Evolutionary conservation across 1,284 basidiomycete species (phyloP), one percentile per base, ranked within the genome.

Genomic region (Chondrostereum purpureum): DNA sequence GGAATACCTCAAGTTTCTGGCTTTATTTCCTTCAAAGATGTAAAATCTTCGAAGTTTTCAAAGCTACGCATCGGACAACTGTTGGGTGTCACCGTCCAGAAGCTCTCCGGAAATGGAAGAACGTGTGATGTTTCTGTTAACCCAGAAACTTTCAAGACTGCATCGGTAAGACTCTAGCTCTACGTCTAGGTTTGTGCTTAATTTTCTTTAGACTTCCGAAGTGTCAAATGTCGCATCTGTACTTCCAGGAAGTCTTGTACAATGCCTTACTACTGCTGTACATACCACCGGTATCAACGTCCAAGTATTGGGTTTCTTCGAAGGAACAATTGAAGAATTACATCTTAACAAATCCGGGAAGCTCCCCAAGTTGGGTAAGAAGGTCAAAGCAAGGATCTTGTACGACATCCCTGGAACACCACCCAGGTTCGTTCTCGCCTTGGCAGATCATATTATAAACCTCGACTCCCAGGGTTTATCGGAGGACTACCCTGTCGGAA

Each of bases 261-360:
- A 87, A 60, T 83, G 78, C 13, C 73, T 97, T 22, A 74, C 99
- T 48, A 97, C 92, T 2, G 80, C 83, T 5, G 75, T 88, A n/a
- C 71, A 83, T 31, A 73, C 85, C 13, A 74, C 72, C 16, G 96
- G 97, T 18, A 69, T 99, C 43, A 90, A 90, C 58, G 72, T 99
- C 40, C 93, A 95, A 66, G 74, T 98, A 16, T 77, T 94, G 22
- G 95, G 94, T 2, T 95, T 91, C 66, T 98, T 94, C 63, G 86
- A 92, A 42, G 95, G 92, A 21, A 95, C 92, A 0, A 77, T 93
- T 42, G 93, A 97, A 59, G 69, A 82, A 36, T 78, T 85, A 50
- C 94, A 99, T 64, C 67, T 98, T 16, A 72, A 72, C 38, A 60
- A 69, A 14, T 62, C 70, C 4, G 72, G 75, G 34, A 73, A 76